Evolutionary conservation across 2,329 filamentous ascomycete species (phyloP), one percentile per base, ranked within the genome.

Genomic region (Alternaria ventricosa): DNA sequence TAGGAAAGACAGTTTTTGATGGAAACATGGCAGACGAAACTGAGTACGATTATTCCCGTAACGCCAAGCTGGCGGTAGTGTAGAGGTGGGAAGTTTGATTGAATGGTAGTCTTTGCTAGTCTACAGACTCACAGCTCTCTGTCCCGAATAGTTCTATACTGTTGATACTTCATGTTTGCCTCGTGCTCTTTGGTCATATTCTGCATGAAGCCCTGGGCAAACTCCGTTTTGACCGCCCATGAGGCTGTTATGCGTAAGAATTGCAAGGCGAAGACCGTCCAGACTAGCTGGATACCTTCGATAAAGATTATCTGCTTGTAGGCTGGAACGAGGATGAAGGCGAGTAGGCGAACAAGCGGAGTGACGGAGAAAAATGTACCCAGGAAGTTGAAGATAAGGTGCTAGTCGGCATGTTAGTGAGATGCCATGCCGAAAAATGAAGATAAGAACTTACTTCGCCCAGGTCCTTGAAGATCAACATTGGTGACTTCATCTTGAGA

Each of bases 261-360:
- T 1, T 56, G 60, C 6, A 22, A 23, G 15, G 57, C 12, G 55
- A 68, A 70, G 15, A 68, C 30, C 1, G 25, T 27, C 46, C 9
- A 43, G 8, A 62, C 53, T n/a, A 69, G 25, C 7, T 63, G 25
- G 6, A 44, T 56, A 22, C 55, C 57, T 15, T 60, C 54, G 15
- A 65, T 50, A 20, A 71, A 71, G 11, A 71, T 46, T 5, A 67
- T 61, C n/a, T 69, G 66, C 41, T 57, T 65, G 46, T 67, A 63
- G 25, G 64, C 64, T 4, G 66, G 68, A 23, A 67, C 47, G 9
- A 60, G 36, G 1, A 57, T 30, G n/a, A 70, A 70, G 6, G 60
- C 64, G 11, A 60, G 22, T 7, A 68, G 57, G 7, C 45, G 54
- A 22, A 50, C 61, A 22, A 66, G 27, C 3, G 65, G 58, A 0